Evolutionary conservation across 495 filamentous ascomycete species (phyloP).

Genomic region (Tuber aestivum): DNA sequence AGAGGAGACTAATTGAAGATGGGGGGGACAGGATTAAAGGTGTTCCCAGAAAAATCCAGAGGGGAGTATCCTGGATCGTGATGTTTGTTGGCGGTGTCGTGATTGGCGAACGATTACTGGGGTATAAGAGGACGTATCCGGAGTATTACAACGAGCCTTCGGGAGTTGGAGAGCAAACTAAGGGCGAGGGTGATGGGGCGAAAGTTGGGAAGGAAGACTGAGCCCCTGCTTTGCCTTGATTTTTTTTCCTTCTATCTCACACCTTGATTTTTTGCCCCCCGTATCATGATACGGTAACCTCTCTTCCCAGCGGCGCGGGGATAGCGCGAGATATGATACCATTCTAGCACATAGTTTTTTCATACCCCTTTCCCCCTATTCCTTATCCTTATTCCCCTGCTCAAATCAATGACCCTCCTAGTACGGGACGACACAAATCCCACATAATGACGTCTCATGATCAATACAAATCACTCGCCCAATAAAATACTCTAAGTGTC

Average conservation of each 20-base stretch:
- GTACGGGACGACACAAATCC: not conserved
- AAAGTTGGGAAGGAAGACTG: not conserved
- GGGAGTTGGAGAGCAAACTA: not conserved
- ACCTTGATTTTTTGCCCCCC: not conserved
- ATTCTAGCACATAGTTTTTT: slow-evolving; percentile 2
- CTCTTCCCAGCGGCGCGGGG: not conserved
- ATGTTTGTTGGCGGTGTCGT: slow-evolving; percentile 26
- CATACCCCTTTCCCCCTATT: slow-evolving; percentile 1
- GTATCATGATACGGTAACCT: not conserved
- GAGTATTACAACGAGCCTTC: slow-evolving; percentile 9
- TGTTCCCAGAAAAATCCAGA: slow-evolving; percentile 22
- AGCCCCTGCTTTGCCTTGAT: not conserved
- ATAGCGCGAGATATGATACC: not conserved
- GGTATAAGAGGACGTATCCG: slow-evolving; percentile 20
- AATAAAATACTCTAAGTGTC: not conserved
- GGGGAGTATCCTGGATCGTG: slow-evolving; percentile 29
- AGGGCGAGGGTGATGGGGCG: not conserved
- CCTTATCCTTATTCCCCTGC: slow-evolving; percentile 7
- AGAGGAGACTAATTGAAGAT: not conserved
- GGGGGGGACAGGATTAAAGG: slow-evolving; percentile 11
- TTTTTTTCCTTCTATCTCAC: not conserved
- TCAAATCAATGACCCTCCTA: not conserved
- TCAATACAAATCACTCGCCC: not conserved
- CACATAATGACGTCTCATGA: not conserved
- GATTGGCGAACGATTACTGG: slow-evolving; percentile 19